Evolutionary conservation across 495 filamentous ascomycete genomes (phyloP).

Genomic region (Tuber microsphaerosporum): DNA sequence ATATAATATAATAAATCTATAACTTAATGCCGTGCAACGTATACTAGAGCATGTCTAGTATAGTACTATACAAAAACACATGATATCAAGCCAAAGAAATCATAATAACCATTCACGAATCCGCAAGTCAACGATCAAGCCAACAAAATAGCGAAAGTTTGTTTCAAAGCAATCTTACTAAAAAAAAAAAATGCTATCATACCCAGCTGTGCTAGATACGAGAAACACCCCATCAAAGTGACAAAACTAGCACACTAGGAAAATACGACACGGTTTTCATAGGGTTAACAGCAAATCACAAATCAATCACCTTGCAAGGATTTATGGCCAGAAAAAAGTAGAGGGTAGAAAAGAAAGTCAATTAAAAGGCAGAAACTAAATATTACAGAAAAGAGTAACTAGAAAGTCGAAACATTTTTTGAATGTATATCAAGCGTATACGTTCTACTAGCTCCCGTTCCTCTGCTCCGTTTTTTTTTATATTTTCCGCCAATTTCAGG

Average conservation of each 20-base stretch:
- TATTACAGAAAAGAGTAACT: not conserved
- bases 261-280: not conserved
- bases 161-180: not conserved
- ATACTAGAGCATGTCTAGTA: not conserved
- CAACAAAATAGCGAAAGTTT: not conserved
- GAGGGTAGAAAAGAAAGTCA: not conserved
- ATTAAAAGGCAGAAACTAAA: not conserved
- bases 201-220: not conserved
- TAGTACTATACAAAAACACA: not conserved
- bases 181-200: not conserved
- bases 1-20: not conserved
- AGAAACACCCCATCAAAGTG: not conserved
- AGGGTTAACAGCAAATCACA: not conserved
- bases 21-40: not conserved
- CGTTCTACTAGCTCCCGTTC: not conserved
- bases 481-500: not conserved
- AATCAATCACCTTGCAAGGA: not conserved
- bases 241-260: not conserved
- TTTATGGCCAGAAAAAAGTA: not conserved
- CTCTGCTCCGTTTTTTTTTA: not conserved
- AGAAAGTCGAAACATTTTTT: not conserved
- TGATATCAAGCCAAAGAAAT: not conserved
- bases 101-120: not conserved
- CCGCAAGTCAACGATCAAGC: not conserved
- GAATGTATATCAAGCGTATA: slow-evolving; percentile 4